A percentile compares a stretch with the other conserved stretches of the same genome.
Conservation (phyloP, 2,329 filamentous ascomycete species). For the Hymenoscyphus albidus region DNA sequence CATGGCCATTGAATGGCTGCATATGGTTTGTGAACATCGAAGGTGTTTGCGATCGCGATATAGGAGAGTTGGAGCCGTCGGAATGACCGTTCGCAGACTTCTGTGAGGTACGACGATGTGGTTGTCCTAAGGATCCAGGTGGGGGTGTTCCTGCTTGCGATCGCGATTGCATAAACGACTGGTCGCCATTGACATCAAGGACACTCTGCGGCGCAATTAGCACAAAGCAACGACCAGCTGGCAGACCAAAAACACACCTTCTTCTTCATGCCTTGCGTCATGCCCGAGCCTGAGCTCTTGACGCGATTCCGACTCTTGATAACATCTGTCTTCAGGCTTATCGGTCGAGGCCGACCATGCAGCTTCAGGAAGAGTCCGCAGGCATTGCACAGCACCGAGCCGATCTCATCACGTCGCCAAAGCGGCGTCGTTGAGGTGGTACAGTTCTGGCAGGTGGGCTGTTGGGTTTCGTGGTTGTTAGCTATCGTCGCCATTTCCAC, state of each 20-base stretch:
- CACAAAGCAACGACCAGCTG: background rate
- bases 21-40: slow-evolving; percentile 71
- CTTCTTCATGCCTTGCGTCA: slow-evolving; percentile 69
- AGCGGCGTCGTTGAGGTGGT: slow-evolving; percentile 91
- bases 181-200: slow-evolving; percentile 55
- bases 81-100: slow-evolving; percentile 69
- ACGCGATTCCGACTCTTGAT: slow-evolving; percentile 99
- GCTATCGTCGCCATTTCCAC: slow-evolving; percentile 52
- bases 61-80: slow-evolving; percentile 72
- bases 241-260: slow-evolving; percentile 57
- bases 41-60: slow-evolving; percentile 76
- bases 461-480: slow-evolving; percentile 52
- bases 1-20: slow-evolving; percentile 71
- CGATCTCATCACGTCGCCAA: slow-evolving; percentile 95
- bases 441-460: slow-evolving; percentile 97
- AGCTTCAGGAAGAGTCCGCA: slow-evolving; percentile 97
- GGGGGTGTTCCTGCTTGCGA: slow-evolving; percentile 53
- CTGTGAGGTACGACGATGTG: slow-evolving; percentile 62
- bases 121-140: slow-evolving; percentile 45
- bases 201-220: slow-evolving; percentile 32
- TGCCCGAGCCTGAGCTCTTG: slow-evolving; percentile 68
- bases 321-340: slow-evolving; percentile 96
- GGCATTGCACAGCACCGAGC: slow-evolving; percentile 95
- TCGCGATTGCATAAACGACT: slow-evolving; percentile 41
- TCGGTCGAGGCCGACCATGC: slow-evolving; percentile 87